Base-by-base conservation (phyloP, 345 rosid species). In the Mallotus nudiflorus region DNA sequence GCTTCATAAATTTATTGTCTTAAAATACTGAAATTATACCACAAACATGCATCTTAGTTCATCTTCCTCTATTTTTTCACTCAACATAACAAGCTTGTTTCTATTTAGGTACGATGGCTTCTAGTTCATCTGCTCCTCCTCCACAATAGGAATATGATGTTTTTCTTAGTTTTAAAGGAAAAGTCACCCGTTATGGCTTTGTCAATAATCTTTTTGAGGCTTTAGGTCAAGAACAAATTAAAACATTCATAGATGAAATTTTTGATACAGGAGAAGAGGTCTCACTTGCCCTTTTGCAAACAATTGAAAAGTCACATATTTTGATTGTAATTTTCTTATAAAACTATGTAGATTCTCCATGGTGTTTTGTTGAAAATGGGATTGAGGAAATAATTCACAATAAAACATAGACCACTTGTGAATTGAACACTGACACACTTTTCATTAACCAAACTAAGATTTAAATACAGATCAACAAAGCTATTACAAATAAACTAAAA, bases 341-440 rank as follows among this genome's bases (percentile, higher is more conserved):
- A 46, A 65, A 46, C 9, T 46, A 46, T 48, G 68, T 49, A 18
- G 11, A 28, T 48, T 65, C 68, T 27, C 56, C 56, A 2, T 46
- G 68, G 44, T 65, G 68, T 48, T 45, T 63, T 37, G 67, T 46
- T 45, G 68, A 65, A 7, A n/a, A n/a, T n/a, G n/a, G n/a, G n/a
- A n/a, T n/a, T n/a, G n/a, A n/a, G n/a, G n/a, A n/a, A n/a, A n/a
- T n/a, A n/a, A n/a, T n/a, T n/a, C n/a, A n/a, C n/a, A n/a, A n/a
- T n/a, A n/a, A n/a, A n/a, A n/a, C n/a, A n/a, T n/a, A n/a, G n/a
- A n/a, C n/a, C n/a, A n/a, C n/a, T n/a, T n/a, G n/a, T n/a, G n/a
- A n/a, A n/a, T n/a, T n/a, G n/a, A n/a, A n/a, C n/a, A n/a, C n/a
- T n/a, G n/a, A n/a, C n/a, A n/a, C n/a, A n/a, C n/a, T n/a, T n/a